Conservation (phyloP, 257 asterid species). For the Nicotiana sylvestris region DNA sequence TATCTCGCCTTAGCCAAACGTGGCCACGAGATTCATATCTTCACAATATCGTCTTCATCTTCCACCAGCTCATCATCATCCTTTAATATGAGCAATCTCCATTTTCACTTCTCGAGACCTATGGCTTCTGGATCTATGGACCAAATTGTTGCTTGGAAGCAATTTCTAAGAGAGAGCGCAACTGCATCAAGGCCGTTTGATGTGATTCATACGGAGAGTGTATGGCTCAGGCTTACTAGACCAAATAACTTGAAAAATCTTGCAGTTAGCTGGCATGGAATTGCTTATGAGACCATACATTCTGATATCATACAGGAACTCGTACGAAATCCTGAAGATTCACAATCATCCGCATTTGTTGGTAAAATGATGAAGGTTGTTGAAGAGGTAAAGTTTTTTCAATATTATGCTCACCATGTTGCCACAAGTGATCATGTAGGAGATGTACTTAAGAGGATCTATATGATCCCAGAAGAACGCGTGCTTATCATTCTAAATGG, state of each 20-base stretch:
- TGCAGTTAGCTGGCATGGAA: conserved; percentile 78
- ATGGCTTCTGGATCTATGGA: conserved; percentile 58
- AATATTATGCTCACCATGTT: conserved; percentile 58
- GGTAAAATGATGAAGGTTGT: conserved; percentile 46
- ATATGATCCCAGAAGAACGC: conserved; percentile 62
- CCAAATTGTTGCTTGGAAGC: conserved; percentile 56
- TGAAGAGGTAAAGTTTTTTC: conserved; percentile 56
- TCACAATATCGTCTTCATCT: conserved; percentile 37
- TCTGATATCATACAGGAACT: conserved; percentile 66
- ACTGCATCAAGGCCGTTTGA: conserved; percentile 39
- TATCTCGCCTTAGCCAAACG: conserved; percentile 31
- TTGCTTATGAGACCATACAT: conserved; percentile 39
- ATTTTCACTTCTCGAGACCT: conserved; percentile 53
- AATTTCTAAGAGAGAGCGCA: conserved; percentile 39
- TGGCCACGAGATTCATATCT: conserved; percentile 71
- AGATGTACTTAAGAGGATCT: conserved; percentile 54
- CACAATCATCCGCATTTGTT: conserved; percentile 19
- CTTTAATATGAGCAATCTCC: conserved; percentile 16
- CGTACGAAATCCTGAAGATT: conserved; percentile 27
- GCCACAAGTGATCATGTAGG: conserved; percentile 70
- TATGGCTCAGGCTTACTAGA: conserved; percentile 61
- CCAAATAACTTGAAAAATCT: conserved; percentile 37
- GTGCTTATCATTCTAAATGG: conserved; percentile 45
- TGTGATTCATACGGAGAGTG: conserved; percentile 69
- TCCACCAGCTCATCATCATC: conserved; percentile 7